These are phyloP conservation scores for Hypoxylon sp. DNA, from an alignment of 2,329 filamentous ascomycete genomes.

Conservation along the genomic window DNA sequence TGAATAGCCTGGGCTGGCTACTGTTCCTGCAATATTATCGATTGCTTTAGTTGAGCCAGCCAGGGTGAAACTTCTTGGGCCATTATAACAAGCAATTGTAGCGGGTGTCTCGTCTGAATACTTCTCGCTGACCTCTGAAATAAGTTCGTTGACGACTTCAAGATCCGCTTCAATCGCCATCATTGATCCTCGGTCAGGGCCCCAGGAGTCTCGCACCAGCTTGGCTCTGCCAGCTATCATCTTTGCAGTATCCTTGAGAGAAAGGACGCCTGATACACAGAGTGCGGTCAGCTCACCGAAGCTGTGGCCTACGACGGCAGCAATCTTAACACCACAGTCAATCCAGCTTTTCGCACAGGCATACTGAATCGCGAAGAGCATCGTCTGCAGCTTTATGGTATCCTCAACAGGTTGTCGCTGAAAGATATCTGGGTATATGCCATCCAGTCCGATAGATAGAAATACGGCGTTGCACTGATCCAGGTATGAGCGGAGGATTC, in stretches of 20 bases:
- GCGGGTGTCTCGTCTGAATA: neutral
- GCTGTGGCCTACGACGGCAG: constrained; percentile 50
- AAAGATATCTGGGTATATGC: constrained; percentile 48
- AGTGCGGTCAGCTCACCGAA: constrained; percentile 54
- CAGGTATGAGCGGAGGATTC: constrained; percentile 21
- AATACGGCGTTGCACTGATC: constrained; percentile 26
- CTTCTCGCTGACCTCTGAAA: neutral
- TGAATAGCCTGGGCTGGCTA: neutral
- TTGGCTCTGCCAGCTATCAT: constrained; percentile 43
- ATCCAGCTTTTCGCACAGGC: constrained; percentile 48
- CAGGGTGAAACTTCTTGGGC: constrained; percentile 28
- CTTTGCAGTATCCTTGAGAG: constrained; percentile 44
- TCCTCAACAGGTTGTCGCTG: constrained; percentile 36
- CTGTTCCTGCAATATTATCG: constrained; percentile 2
- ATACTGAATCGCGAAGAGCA: constrained; percentile 52
- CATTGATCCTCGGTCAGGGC: constrained; percentile 49
- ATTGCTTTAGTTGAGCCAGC: constrained; percentile 25
- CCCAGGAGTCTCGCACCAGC: constrained; percentile 46
- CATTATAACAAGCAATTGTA: constrained; percentile 33
- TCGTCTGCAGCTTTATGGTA: constrained; percentile 47
- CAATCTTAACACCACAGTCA: constrained; percentile 44
- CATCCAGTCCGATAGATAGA: constrained; percentile 28
- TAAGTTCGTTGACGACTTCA: constrained; percentile 1
- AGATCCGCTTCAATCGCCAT: constrained; percentile 41
- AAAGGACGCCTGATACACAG: constrained; percentile 46